Evolutionary conservation across 1,284 basidiomycete genomes (phyloP).

Genomic region (Coriolopsis trogii): DNA sequence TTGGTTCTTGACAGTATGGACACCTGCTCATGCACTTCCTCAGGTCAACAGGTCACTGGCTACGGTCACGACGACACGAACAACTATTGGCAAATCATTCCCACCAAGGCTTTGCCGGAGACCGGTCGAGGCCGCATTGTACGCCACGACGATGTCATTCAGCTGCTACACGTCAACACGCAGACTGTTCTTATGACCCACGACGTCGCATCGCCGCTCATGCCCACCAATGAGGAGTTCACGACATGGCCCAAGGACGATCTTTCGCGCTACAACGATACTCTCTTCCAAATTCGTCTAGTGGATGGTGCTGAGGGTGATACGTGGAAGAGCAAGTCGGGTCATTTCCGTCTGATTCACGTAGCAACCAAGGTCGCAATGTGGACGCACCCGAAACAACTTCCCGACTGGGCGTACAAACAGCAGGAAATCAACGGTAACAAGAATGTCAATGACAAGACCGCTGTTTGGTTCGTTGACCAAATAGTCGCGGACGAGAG

Average conservation of each 20-base stretch:
- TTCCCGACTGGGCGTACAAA: conserved; percentile 96
- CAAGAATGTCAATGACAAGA: conserved; percentile 87
- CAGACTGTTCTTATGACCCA: conserved; percentile 88
- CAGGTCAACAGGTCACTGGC: conserved; percentile 98
- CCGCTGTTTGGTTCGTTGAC: conserved; percentile 88
- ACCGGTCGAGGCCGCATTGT: conserved; percentile 89
- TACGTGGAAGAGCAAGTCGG: conserved; percentile 89
- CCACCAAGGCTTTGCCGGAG: conserved; percentile 90
- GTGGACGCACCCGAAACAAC: conserved; percentile 86
- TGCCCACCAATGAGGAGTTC: conserved; percentile 98
- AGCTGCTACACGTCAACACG: conserved; percentile 88
- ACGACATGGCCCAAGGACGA: conserved; percentile 86
- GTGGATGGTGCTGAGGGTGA: conserved; percentile 76
- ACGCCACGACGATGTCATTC: conserved; percentile 87
- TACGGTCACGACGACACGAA: conserved; percentile 93
- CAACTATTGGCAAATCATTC: conserved; percentile 95
- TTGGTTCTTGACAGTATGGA: neutral
- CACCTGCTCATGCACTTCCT: conserved; percentile 8
- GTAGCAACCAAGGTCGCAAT: conserved; percentile 89
- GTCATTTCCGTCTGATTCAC: conserved; percentile 90
- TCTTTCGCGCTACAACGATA: conserved; percentile 79
- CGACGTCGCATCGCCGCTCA: conserved; percentile 96
- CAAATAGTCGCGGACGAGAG: conserved; percentile 78
- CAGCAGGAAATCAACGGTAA: conserved; percentile 99
- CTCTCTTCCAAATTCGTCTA: conserved; percentile 79